Conservation (phyloP, 1,139 yeast species). For the Suhomyces kunorum region DNA sequence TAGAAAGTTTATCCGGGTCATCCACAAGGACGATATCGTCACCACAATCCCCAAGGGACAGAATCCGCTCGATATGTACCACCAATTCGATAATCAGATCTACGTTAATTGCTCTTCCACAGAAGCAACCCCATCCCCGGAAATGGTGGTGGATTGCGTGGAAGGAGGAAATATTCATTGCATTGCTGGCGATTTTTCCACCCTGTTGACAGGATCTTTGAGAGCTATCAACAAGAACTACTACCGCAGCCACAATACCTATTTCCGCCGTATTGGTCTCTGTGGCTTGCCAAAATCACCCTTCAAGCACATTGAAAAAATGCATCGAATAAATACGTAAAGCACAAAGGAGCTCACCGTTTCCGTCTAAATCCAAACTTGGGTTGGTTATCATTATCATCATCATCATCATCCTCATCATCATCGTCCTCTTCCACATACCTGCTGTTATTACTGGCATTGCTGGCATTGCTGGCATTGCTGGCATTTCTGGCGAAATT, state of each 20-base stretch:
- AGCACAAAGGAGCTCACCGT: not conserved
- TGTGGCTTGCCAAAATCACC: slow-evolving; percentile 36
- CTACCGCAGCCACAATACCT: slow-evolving; percentile 46
- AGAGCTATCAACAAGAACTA: slow-evolving; percentile 21
- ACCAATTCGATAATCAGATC: slow-evolving; percentile 47
- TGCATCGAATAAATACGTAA: not conserved
- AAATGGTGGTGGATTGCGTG: slow-evolving; percentile 36
- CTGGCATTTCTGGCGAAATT: not conserved
- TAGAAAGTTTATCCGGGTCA: slow-evolving; percentile 41
- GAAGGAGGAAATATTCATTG: slow-evolving; percentile 39
- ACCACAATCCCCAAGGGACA: slow-evolving; percentile 43
- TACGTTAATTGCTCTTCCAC: slow-evolving; percentile 43
- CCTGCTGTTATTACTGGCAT: not conserved
- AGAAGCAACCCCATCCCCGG: slow-evolving; percentile 26
- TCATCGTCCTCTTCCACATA: slow-evolving; percentile 10
- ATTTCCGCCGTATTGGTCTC: slow-evolving; percentile 49
- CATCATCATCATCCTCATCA: slow-evolving; percentile 32
- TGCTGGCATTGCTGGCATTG: not conserved
- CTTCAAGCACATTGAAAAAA: not conserved
- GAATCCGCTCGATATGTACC: slow-evolving; percentile 29
- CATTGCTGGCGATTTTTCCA: slow-evolving; percentile 37
- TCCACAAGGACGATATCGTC: slow-evolving; percentile 50
- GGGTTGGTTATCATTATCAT: slow-evolving; percentile 40
- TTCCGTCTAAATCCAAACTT: slow-evolving; percentile 33
- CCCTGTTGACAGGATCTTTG: slow-evolving; percentile 14